Evolutionary conservation across 225 moss, liverwort and hornwort species (phyloP).

Genomic region (Bryum argenteum): DNA sequence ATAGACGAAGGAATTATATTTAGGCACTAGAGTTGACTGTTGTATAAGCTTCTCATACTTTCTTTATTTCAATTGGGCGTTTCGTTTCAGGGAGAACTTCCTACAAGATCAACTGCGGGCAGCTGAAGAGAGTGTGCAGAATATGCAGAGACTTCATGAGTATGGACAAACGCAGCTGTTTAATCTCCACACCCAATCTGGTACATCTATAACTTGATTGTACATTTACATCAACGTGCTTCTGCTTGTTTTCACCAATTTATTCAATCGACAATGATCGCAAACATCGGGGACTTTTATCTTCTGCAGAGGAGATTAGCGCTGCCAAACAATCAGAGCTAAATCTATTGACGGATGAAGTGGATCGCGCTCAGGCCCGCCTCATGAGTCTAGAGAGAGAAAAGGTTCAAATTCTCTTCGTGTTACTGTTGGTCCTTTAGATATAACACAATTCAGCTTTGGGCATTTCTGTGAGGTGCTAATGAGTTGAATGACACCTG

Average conservation of each 20-base stretch:
- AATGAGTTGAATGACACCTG: constrained; percentile 5
- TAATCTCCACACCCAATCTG: constrained; percentile 90
- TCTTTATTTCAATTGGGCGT: constrained; percentile 1
- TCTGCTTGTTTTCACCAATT: background rate
- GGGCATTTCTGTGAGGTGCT: constrained; percentile 11
- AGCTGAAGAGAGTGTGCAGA: constrained; percentile 92
- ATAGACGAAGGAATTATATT: constrained; percentile 4
- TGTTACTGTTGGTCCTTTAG: background rate
- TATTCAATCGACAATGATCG: constrained; percentile 16
- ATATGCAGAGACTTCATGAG: constrained; percentile 96
- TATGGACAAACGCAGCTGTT: constrained; percentile 97
- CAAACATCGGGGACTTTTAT: constrained; percentile 19
- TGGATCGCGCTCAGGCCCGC: constrained; percentile 85
- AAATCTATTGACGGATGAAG: constrained; percentile 92
- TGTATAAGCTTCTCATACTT: constrained; percentile 7
- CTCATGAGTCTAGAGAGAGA: constrained; percentile 92
- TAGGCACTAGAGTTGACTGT: constrained; percentile 4
- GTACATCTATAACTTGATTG: constrained; percentile 37
- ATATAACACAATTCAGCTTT: constrained; percentile 2
- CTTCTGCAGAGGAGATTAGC: constrained; percentile 90
- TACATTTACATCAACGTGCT: background rate
- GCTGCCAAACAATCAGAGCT: constrained; percentile 95
- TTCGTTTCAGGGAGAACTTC: constrained; percentile 67
- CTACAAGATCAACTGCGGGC: constrained; percentile 89
- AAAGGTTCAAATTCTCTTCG: constrained; percentile 57